These are phyloP conservation scores for Neocatenulostroma microsporum DNA, from an alignment of 2,329 filamentous ascomycete species.

Conservation along the genomic window DNA sequence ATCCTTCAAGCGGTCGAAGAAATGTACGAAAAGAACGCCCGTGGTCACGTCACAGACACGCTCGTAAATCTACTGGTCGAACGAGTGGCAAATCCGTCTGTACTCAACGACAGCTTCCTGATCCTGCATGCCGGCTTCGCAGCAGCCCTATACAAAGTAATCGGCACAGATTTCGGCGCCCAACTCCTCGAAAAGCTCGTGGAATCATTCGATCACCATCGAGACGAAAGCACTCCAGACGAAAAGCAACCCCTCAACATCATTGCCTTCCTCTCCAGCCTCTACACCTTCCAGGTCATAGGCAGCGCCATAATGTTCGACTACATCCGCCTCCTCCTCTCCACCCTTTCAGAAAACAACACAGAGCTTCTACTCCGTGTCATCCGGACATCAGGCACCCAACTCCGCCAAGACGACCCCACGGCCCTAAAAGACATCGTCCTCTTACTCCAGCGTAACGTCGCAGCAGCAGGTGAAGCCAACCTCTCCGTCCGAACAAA, in stretches of 20 bases:
- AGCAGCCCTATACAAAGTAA: slow-evolving; percentile 75
- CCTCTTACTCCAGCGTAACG: slow-evolving; percentile 63
- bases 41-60: slow-evolving; percentile 79
- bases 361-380: slow-evolving; percentile 82
- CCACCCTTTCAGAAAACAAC: slow-evolving; percentile 70
- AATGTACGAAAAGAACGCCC: slow-evolving; percentile 72
- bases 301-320: slow-evolving; percentile 81
- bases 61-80: slow-evolving; percentile 69
- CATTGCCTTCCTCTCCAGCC: slow-evolving; percentile 70
- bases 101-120: slow-evolving; percentile 77
- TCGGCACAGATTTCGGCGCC: slow-evolving; percentile 84
- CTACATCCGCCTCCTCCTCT: slow-evolving; percentile 71
- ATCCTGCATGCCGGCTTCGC: slow-evolving; percentile 87
- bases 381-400: slow-evolving; percentile 69
- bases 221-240: slow-evolving; percentile 27
- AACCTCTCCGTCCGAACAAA: slow-evolving; percentile 80
- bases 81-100: slow-evolving; percentile 71
- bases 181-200: slow-evolving; percentile 74
- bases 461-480: slow-evolving; percentile 57
- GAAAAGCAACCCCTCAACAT: slow-evolving; percentile 66
- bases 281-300: slow-evolving; percentile 89
- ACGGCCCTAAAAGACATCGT: slow-evolving; percentile 84
- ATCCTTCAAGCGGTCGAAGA: slow-evolving; percentile 76
- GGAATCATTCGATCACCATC: slow-evolving; percentile 57
- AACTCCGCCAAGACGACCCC: slow-evolving; percentile 82